phyloP scores from a whole-genome alignment of 1,139 yeast species.

The Sugiyamaella neomexicana region DNA sequence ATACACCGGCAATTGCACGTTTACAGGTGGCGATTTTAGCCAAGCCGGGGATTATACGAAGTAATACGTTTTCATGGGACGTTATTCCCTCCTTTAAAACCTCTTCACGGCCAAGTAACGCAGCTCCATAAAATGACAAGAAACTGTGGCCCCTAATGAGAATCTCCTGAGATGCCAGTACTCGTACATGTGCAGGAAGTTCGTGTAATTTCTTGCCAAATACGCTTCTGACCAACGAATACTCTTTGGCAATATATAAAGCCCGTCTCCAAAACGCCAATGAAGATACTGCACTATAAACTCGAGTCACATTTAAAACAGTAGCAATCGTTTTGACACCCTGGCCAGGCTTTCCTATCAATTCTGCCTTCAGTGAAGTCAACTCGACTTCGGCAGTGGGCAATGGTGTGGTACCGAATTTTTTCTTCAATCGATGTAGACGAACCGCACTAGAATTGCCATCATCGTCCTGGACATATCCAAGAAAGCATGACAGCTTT shows the following conservation, averaged over 20 bases:
- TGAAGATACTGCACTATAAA: constrained; percentile 35
- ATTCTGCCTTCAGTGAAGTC: constrained; percentile 29
- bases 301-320: constrained; percentile 37
- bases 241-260: constrained; percentile 35
- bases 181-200: constrained; percentile 34
- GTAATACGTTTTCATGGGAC: constrained; percentile 26
- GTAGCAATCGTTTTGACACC: constrained; percentile 38
- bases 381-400: constrained; percentile 41
- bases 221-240: constrained; percentile 34
- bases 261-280: constrained; percentile 35
- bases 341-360: constrained; percentile 34
- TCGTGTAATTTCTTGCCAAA: constrained; percentile 31
- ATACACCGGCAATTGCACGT: constrained; percentile 32
- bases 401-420: constrained; percentile 38
- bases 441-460: constrained; percentile 24
- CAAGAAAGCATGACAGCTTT: constrained; percentile 36
- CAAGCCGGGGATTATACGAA: constrained; percentile 36
- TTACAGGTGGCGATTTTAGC: constrained; percentile 36
- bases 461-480: constrained; percentile 31
- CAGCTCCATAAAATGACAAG: constrained; percentile 31
- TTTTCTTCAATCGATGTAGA: constrained; percentile 36
- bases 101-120: constrained; percentile 37
- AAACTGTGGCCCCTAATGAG: constrained; percentile 31
- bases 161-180: constrained; percentile 33
- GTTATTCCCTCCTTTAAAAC: constrained; percentile 11